Evolutionary conservation across 805 yeast genomes (phyloP).

Genomic region (Ascoidea rubescens): DNA sequence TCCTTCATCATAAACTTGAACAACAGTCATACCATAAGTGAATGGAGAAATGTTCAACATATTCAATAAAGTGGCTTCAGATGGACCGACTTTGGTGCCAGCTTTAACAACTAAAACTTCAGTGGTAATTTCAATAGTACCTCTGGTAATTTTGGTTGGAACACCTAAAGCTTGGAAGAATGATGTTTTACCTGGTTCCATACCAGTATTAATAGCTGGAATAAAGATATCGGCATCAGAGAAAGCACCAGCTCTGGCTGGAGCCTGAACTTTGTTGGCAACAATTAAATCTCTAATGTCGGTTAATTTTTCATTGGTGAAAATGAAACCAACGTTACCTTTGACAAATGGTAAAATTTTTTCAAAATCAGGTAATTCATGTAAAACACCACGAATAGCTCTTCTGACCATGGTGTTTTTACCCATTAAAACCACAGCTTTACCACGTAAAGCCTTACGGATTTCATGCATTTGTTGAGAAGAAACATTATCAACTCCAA

Average conservation of each 20-base stretch:
- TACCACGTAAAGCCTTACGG: constrained; percentile 92
- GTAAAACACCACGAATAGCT: constrained; percentile 91
- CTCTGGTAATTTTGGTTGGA: constrained; percentile 99
- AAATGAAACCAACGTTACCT: constrained; percentile 99
- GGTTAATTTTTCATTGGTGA: constrained; percentile 95
- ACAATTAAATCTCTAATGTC: constrained; percentile 77
- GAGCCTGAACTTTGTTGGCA: constrained; percentile 97
- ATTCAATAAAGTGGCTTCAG: constrained; percentile 97
- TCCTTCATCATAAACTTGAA: constrained; percentile 97
- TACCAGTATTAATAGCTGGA: constrained; percentile 99
- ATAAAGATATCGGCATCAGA: constrained; percentile 97
- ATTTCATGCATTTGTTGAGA: constrained; percentile 99
- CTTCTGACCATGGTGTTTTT: constrained; percentile 99
- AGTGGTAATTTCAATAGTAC: constrained; percentile 98
- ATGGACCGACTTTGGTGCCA: constrained; percentile 89
- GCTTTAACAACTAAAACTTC: constrained; percentile 92
- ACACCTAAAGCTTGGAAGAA: constrained; percentile 99
- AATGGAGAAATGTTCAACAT: constrained; percentile 99
- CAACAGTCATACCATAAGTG: constrained; percentile 95
- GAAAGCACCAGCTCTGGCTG: constrained; percentile 99
- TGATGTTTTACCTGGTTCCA: constrained; percentile 99
- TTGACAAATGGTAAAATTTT: constrained; percentile 85
- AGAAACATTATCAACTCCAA: constrained; percentile 99
- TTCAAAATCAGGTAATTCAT: constrained; percentile 94
- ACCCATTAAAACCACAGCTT: constrained; percentile 96